Evolutionary conservation across 2,329 filamentous ascomycete genomes (phyloP), one percentile per base, ranked within the genome.

Genomic region (Aspergillus neoniger): DNA sequence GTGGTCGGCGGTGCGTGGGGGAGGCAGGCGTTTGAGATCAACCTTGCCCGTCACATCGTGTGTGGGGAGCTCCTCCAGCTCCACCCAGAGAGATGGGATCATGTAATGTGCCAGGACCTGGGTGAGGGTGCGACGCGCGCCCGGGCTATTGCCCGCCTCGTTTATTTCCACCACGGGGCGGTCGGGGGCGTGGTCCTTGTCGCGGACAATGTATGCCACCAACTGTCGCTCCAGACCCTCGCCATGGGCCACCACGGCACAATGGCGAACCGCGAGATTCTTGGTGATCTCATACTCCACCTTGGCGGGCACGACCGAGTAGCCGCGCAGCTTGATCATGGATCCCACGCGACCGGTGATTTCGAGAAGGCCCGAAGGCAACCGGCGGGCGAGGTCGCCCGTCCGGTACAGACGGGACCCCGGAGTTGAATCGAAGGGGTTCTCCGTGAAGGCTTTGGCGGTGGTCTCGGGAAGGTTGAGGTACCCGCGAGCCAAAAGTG

Each of bases 311-410:
- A 92, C 89, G 3, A 92, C 88, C 1, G 88, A 91, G 70, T 92
- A 92, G 1, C 90, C 90, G 60, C 90, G 86, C 10, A 91, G 84
- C 76, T 92, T 92, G 78, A 92, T 92, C 89, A 92, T 92, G 12
- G 87, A 85, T 14, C 89, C 89, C 1, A 91, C 88, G 55, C 90
- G 86, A 36, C 90, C 90, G 6, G 88, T 91, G 61, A 92, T 91
- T 71, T 92, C 89, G 7, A 92, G 80, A 5, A 88, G 78, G 1
- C 90, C 90, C 1, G 84, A 88, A 0, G 87, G 81, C 6, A 91
- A 81, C 41, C 91, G 74, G 2, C 88, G 82, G 0, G 89, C 90
- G 55, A 87, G 81, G 72, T 92, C 90, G 3, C 90, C 90, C 0
- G 90, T 92, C 59, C 85, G 83, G 72, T 92, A 92, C 86, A 92